phyloP scores from a whole-genome alignment of 1,284 basidiomycete genomes.

The Leccinum proliferum region DNA sequence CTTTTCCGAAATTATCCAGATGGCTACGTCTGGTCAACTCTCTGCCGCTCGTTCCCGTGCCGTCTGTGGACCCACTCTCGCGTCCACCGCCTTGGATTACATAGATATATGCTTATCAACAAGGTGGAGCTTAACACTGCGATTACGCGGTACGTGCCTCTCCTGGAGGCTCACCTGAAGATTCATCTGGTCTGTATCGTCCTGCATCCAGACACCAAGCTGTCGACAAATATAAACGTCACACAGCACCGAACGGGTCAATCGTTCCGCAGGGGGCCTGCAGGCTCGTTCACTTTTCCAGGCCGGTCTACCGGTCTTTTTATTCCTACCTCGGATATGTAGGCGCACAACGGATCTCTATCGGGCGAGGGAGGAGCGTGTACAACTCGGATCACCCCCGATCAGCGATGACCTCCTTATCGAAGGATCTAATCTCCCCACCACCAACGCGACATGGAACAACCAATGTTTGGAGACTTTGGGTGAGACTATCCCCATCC shows the following conservation, averaged over 20 bases:
- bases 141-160: slow-evolving; percentile 38
- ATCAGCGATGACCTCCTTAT: slow-evolving; percentile 54
- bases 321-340: slow-evolving; percentile 57
- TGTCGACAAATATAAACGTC: slow-evolving; percentile 16
- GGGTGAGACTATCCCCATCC: slow-evolving; percentile 46
- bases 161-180: too few relatives aligned
- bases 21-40: slow-evolving; percentile 71
- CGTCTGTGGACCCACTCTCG: slow-evolving; percentile 71
- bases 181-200: slow-evolving; percentile 36
- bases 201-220: slow-evolving; percentile 25
- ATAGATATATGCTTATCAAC: slow-evolving; percentile 41
- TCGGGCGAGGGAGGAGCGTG: slow-evolving; percentile 48
- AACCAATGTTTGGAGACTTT: slow-evolving; percentile 84
- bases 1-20: slow-evolving; percentile 63
- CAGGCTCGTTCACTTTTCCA: slow-evolving; percentile 44
- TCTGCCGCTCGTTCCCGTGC: slow-evolving; percentile 64
- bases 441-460: slow-evolving; percentile 54
- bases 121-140: slow-evolving; percentile 63
- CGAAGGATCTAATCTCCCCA: slow-evolving; percentile 71
- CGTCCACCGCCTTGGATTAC: slow-evolving; percentile 46
- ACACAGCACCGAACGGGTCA: slow-evolving; percentile 28
- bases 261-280: slow-evolving; percentile 53
- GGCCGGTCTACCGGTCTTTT: slow-evolving; percentile 44
- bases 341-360: slow-evolving; percentile 60
- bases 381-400: slow-evolving; percentile 52